A percentile compares a stretch with the other conserved stretches of the same genome.
phyloP scores from a whole-genome alignment of 2,329 filamentous ascomycete genomes.

The Ceratocystis eucalypticola region DNA sequence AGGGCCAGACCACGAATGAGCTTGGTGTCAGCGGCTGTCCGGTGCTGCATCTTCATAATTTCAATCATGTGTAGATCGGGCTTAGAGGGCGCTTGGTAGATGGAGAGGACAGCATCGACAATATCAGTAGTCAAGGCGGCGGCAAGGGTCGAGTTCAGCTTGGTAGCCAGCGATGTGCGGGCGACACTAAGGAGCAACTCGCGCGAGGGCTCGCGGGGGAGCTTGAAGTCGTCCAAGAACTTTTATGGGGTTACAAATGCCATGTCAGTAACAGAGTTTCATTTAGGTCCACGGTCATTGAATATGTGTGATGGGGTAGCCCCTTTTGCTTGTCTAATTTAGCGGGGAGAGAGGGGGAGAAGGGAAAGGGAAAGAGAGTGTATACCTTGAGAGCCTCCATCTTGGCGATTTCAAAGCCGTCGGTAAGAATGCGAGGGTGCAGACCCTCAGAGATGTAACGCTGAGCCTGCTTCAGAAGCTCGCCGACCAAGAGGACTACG shows the following conservation, averaged over 20 bases:
- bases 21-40: slow-evolving; percentile 87
- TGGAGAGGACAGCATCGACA: slow-evolving; percentile 89
- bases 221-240: slow-evolving; percentile 92
- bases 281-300: neutral
- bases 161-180: slow-evolving; percentile 85
- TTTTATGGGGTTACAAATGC: slow-evolving; percentile 27
- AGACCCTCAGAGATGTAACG: slow-evolving; percentile 93
- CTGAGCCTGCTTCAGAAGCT: slow-evolving; percentile 94
- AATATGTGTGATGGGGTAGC: slow-evolving; percentile 12
- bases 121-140: slow-evolving; percentile 88
- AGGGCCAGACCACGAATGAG: slow-evolving; percentile 85
- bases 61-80: slow-evolving; percentile 98
- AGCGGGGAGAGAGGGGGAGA: too few species aligned
- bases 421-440: slow-evolving; percentile 90
- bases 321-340: too few species aligned
- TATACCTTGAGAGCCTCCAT: slow-evolving; percentile 70
- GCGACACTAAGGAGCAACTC: slow-evolving; percentile 89
- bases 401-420: slow-evolving; percentile 96
- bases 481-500: slow-evolving; percentile 86
- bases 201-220: slow-evolving; percentile 74
- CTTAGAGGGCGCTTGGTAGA: slow-evolving; percentile 78
- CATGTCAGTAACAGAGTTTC: slow-evolving; percentile 16
- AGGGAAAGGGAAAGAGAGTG: neutral
- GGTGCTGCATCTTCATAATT: slow-evolving; percentile 99
- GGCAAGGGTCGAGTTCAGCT: slow-evolving; percentile 79